These are phyloP conservation scores for Emergomyces pasteurianus DNA, from an alignment of 2,329 filamentous ascomycete genomes.

Conservation along the genomic window DNA sequence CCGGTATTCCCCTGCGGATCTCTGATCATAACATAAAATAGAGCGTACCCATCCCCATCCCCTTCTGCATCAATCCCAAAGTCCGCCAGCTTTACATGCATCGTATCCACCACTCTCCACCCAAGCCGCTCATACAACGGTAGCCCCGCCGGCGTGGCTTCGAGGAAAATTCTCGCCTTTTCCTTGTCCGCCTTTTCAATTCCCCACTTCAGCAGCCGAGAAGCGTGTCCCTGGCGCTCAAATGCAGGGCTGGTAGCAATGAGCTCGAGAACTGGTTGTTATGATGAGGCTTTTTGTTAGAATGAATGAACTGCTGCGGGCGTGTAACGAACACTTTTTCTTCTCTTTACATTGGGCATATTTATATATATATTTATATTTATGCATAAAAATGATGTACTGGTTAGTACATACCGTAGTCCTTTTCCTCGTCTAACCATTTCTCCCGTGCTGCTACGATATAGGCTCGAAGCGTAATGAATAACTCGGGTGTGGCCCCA, in stretches of 20 bases:
- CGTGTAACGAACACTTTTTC: no score
- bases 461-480: neutral
- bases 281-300: neutral
- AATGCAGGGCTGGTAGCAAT: neutral
- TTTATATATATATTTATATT: neutral
- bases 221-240: constrained; percentile 1
- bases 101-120: neutral
- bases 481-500: neutral
- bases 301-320: no score
- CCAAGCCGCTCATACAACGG: constrained; percentile 3
- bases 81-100: constrained; percentile 1
- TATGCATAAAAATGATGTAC: neutral
- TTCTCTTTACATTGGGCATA: no score
- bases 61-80: constrained; percentile 2
- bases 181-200: constrained; percentile 4
- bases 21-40: constrained; percentile 1
- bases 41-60: neutral
- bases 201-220: neutral
- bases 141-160: neutral
- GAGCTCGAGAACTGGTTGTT: constrained; percentile 3
- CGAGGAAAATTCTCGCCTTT: constrained; percentile 1
- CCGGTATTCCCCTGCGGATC: neutral
- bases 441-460: neutral
- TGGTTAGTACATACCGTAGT: constrained; percentile 1
- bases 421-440: constrained; percentile 4